Evolutionary conservation across 2,329 filamentous ascomycete species (phyloP), one percentile per base, ranked within the genome.

Genomic region (Cladobotryum mycophilum): DNA sequence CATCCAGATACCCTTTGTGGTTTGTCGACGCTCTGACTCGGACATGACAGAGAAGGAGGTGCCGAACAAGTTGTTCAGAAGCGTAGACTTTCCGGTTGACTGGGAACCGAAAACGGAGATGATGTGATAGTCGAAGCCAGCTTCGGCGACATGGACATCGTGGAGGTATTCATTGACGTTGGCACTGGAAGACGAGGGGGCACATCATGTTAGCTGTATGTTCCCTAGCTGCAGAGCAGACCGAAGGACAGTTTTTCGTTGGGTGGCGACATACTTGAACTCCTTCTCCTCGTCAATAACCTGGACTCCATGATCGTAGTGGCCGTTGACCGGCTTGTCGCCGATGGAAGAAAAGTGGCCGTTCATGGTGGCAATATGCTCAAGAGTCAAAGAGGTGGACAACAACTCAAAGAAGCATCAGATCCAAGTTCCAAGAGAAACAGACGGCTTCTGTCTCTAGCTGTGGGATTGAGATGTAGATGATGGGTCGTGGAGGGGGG

Each of bases 1-100:
- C 86, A 99, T 86, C 93, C 93, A 99, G 67, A 99, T 99, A 65
- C 93, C 93, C 76, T 97, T 99, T 41, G 93, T 99, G 0, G 93
- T 99, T 77, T 99, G 93, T 55, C 90, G 85, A 57, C 93, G 83
- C 69, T 96, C 90, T 55, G 84, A 79, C 77, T 99, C 93, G 61
- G 89, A 89, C 93, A 99, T 99, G 66, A 99, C 92, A 60, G 89
- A 92, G 74, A 99, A 99, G 51, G 91, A 80, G 59, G 93, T 99
- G 56, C 89, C 89, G 67, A 99, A 99, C 51, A 99, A 84, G 70
- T 92, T 79, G 75, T 99, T 99, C 57, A 99, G 83, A 42, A 99
- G 80, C 5, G 93, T 99, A 42, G 93, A 97, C 75, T 99, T 99
- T 60, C 93, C 93, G 35, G 93, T 99, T 18, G 93, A 97, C 76